phyloP scores from a whole-genome alignment of 1,284 basidiomycete genomes.

The Ustilago esculenta region DNA sequence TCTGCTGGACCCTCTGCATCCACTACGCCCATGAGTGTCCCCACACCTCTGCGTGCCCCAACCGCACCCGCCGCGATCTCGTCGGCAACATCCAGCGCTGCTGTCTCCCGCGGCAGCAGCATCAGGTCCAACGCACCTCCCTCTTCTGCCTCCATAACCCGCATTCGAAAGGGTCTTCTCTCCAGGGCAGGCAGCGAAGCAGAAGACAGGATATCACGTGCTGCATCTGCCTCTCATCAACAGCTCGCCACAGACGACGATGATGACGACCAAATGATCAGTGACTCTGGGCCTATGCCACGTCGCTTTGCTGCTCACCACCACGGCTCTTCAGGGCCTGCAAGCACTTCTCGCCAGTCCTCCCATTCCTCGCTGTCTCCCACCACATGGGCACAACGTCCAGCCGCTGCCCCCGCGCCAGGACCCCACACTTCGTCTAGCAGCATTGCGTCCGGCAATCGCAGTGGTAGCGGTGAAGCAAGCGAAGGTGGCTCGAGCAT shows the following conservation, averaged over 20 bases:
- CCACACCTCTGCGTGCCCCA: constrained; percentile 28
- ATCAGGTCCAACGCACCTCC: constrained; percentile 36
- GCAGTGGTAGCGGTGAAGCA: constrained; percentile 43
- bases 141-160: constrained; percentile 33
- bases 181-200: constrained; percentile 45
- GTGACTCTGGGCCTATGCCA: constrained; percentile 51
- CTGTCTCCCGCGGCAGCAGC: constrained; percentile 41
- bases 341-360: constrained; percentile 25
- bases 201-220: constrained; percentile 27
- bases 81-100: constrained; percentile 28
- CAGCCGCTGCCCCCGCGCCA: not conserved
- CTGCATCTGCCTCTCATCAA: constrained; percentile 14
- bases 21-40: constrained; percentile 31
- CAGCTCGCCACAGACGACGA: constrained; percentile 48
- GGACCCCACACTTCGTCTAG: constrained; percentile 12
- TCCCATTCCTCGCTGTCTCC: constrained; percentile 36
- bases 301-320: constrained; percentile 45
- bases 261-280: constrained; percentile 47
- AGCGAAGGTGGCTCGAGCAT: constrained; percentile 38
- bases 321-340: constrained; percentile 2
- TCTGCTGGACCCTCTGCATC: constrained; percentile 13
- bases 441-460: constrained; percentile 32
- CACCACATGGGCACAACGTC: constrained; percentile 3
- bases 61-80: constrained; percentile 6
- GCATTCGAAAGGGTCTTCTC: constrained; percentile 45